Evolutionary conservation across 2,329 filamentous ascomycete species (phyloP).

Genomic region (Ophiostoma sp.): DNA sequence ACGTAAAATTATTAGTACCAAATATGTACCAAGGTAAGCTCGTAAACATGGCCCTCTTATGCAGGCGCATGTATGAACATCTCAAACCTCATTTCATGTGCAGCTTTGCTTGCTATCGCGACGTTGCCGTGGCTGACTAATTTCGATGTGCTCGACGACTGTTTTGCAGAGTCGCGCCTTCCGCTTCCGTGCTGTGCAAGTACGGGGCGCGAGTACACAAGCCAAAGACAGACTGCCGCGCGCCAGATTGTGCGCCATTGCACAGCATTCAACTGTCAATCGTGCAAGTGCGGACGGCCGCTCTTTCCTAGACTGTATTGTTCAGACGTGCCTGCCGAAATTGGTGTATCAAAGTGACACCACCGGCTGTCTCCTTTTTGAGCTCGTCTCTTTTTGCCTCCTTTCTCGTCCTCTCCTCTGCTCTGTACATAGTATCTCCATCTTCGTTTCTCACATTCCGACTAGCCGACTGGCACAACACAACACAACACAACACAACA

Average conservation of each 20-base stretch:
- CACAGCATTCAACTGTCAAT: constrained; percentile 4
- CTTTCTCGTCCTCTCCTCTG: background rate
- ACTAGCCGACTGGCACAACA: background rate
- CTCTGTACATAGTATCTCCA: background rate
- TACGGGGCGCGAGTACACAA: background rate
- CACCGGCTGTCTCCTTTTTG: background rate
- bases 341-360: constrained; percentile 13
- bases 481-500: too few relatives aligned
- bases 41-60: constrained; percentile 1
- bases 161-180: background rate
- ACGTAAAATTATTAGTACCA: background rate
- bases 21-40: background rate
- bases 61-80: background rate
- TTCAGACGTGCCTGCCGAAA: constrained; percentile 7
- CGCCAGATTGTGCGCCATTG: constrained; percentile 9
- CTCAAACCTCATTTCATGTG: background rate
- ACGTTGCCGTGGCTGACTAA: background rate
- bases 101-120: background rate
- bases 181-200: background rate
- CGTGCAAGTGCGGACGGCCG: constrained; percentile 5
- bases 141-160: background rate
- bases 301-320: background rate
- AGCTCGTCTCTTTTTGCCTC: background rate
- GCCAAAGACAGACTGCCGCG: background rate
- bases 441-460: constrained; percentile 1